phyloP scores from a whole-genome alignment of 2,329 filamentous ascomycete species.

The Ambrosiella xylebori region DNA sequence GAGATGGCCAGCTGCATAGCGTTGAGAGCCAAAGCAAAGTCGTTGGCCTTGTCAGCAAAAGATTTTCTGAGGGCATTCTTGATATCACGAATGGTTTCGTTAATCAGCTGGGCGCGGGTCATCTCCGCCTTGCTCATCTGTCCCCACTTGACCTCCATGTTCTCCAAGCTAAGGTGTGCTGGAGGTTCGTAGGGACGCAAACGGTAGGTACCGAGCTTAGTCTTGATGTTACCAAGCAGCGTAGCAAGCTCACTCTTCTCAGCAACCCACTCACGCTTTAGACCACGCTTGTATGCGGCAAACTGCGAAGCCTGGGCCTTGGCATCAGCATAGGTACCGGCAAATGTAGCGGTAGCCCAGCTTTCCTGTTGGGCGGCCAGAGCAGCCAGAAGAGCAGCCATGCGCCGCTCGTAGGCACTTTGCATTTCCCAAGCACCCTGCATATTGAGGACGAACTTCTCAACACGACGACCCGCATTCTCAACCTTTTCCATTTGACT shows the following conservation, averaged over 20 bases:
- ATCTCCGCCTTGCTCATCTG: slow-evolving; percentile 69
- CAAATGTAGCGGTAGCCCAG: slow-evolving; percentile 70
- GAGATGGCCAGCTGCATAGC: slow-evolving; percentile 90
- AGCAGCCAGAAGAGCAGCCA: slow-evolving; percentile 61
- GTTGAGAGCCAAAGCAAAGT: slow-evolving; percentile 88
- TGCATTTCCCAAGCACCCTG: slow-evolving; percentile 99
- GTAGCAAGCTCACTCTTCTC: slow-evolving; percentile 94
- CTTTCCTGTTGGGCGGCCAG: slow-evolving; percentile 55
- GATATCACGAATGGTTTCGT: slow-evolving; percentile 96
- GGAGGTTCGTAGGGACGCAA: slow-evolving; percentile 84
- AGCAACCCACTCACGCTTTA: slow-evolving; percentile 90
- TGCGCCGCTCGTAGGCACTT: slow-evolving; percentile 80
- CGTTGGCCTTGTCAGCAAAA: slow-evolving; percentile 96
- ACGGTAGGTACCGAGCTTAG: slow-evolving; percentile 88
- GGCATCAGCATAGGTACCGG: slow-evolving; percentile 82
- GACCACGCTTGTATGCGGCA: slow-evolving; percentile 71
- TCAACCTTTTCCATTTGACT: slow-evolving; percentile 98
- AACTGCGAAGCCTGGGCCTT: slow-evolving; percentile 74
- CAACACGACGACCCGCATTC: slow-evolving; percentile 85
- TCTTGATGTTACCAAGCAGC: slow-evolving; percentile 93
- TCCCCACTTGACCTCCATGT: slow-evolving; percentile 69
- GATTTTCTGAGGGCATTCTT: slow-evolving; percentile 84
- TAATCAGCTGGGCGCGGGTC: slow-evolving; percentile 78
- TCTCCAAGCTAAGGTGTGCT: slow-evolving; percentile 61
- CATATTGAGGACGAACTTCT: slow-evolving; percentile 99